Base-by-base conservation (phyloP, 73 alveolate genomes). In the Breviolum minutum region DNA sequence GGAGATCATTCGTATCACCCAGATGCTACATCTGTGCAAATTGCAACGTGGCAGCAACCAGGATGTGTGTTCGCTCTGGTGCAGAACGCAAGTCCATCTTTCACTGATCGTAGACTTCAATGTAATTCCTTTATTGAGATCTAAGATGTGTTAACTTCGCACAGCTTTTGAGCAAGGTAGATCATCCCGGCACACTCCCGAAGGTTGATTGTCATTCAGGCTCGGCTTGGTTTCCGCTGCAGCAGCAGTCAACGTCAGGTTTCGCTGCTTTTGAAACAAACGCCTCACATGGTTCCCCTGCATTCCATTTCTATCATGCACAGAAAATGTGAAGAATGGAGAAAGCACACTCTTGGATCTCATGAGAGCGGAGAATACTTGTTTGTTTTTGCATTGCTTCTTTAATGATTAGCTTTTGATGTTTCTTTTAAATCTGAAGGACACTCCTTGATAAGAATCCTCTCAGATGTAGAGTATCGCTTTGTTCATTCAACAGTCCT, bases 201-300 rank as follows among this genome's bases (percentile, higher is more conserved):
- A 20, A 76, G 19, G 62, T 27, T 76, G 85, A 76, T 20, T 76
- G 85, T n/a, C 85, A 76, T 76, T 48, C 85, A n/a, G 85, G 85
- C 85, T n/a, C 54, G 54, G 85, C 85, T 27, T 76, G 85, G 0
- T n/a, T 76, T 27, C 26, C 1, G 54, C 54, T 40, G 54, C 54
- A 40, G 54, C 54, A 40, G 3, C 54, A 40, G 54, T 40, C 54
- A 40, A 40, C 54, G 54, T 71, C 13, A 71, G 19, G n/a, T 20
- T 20, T 20, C 26, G 81, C 19, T 71, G 81, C 26, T 71, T 30
- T 8, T 20, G 81, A 22, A 17, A 71, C 19, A 71, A 22, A 71
- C 10, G 81, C 26, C 13, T 71, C 19, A 20, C 10, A 20, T 5
- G 30, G 54, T 40, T 71, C 40, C 26, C 19, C 81, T 11, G 13